Conservation (phyloP, 1,284 basidiomycete genomes). For the Trichosporon sp. region DNA sequence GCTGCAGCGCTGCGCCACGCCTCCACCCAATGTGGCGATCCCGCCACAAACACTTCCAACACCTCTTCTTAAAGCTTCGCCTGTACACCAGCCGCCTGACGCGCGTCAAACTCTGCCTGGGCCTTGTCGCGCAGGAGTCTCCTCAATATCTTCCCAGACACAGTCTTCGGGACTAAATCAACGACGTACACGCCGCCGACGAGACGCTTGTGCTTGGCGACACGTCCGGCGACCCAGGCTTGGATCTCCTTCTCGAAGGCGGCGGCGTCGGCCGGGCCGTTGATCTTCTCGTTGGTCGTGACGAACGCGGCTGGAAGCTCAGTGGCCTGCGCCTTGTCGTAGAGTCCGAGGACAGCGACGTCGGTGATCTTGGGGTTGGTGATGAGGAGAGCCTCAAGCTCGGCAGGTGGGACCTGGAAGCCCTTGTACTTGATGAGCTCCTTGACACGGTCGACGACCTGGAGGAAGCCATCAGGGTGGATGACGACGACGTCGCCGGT, state of each 20-base stretch:
- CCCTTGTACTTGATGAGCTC: constrained; percentile 73
- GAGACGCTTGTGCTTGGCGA: constrained; percentile 50
- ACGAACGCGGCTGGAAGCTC: constrained; percentile 59
- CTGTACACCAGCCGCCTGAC: not conserved
- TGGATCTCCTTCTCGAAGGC: constrained; percentile 54
- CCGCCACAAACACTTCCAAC: too few relatives aligned
- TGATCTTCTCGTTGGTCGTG: not conserved
- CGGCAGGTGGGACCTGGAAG: constrained; percentile 68
- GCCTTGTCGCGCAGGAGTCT: constrained; percentile 30
- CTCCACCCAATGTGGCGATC: too few relatives aligned
- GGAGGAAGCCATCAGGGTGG: constrained; percentile 57
- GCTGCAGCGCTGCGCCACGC: too few relatives aligned
- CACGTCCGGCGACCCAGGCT: constrained; percentile 59
- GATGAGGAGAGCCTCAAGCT: constrained; percentile 68
- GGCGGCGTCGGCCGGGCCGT: not conserved
- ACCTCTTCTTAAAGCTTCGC: constrained; percentile 10
- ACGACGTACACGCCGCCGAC: constrained; percentile 50
- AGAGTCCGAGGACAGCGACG: constrained; percentile 64
- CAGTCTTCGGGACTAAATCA: constrained; percentile 50
- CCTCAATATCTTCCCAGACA: constrained; percentile 40
- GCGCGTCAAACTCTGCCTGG: constrained; percentile 13
- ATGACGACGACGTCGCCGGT: constrained; percentile 68
- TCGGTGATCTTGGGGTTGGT: constrained; percentile 66
- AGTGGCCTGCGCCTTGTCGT: constrained; percentile 59
- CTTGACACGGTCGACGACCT: constrained; percentile 56